Base-by-base conservation (phyloP, 2,329 filamentous ascomycete species). In the Penicillium polonicum region DNA sequence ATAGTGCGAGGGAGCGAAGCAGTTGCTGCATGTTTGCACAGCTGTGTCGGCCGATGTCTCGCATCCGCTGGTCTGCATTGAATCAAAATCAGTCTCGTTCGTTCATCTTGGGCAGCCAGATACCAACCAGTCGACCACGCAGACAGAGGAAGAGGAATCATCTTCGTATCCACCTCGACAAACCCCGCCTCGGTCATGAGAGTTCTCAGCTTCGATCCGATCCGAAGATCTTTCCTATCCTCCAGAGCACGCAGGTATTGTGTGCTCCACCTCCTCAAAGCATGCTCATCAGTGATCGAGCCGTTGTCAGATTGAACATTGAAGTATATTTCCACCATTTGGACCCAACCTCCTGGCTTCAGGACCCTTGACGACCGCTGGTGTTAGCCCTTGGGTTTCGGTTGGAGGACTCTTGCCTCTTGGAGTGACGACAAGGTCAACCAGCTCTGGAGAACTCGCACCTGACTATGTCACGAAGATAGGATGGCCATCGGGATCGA, bases 261-360 rank as follows among this genome's bases (percentile, higher is more conserved):
- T 52, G 80, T 80, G 48, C 88, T 91, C 88, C 88, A 91, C 62
- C 83, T 71, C 56, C 78, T 72, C 51, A 92, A 78, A 2, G 86
- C 88, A 70, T 89, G 83, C 52, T 82, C 82, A 50, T 87, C 82
- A 12, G 85, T 87, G 65, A 94, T 77, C n/a, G 85, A 86, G 5
- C 91, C 91, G 67, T 90, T 95, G 65, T 93, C 86, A 0, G 91
- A 96, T 72, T 96, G 92, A 27, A 90, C 86, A 63, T 91, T 91
- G 72, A 88, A 88, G 69, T 95, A 91, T 66, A 92, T 84, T 70
- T 96, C 92, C n/a, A 90, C 84, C 82, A 96, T 87, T 70, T 96
- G 91, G 58, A 89, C 83, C 91, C 91, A 96, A 1, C 92, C 92
- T 2, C 87, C 88, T 6, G 86, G 88, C 50, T 85, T 88, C 61